Conservation (phyloP, 2,329 filamentous ascomycete species). For the Penicillium glabrum region DNA sequence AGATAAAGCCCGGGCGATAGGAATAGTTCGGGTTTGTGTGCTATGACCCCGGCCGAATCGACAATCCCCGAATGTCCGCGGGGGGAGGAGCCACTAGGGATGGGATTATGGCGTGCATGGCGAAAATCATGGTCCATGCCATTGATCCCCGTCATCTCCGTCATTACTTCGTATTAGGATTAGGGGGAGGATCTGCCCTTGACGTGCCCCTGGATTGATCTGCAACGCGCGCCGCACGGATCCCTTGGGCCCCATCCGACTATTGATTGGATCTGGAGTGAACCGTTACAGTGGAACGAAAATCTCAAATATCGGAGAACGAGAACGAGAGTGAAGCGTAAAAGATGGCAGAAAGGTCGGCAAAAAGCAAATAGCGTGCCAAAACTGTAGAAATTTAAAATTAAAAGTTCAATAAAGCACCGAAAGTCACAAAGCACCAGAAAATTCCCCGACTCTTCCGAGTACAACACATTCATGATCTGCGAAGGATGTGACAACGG, state of each 20-base stretch:
- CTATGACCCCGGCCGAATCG: slow-evolving; percentile 9
- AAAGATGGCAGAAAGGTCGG: background rate
- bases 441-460: slow-evolving; percentile 16
- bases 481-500: slow-evolving; percentile 10
- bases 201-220: slow-evolving; percentile 25
- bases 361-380: background rate
- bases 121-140: background rate
- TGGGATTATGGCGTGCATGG: slow-evolving; percentile 15
- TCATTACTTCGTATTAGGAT: slow-evolving; percentile 2
- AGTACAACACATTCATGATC: background rate
- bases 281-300: slow-evolving; percentile 20
- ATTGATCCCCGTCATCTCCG: slow-evolving; percentile 17
- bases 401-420: background rate
- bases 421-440: background rate
- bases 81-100: background rate
- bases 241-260: slow-evolving; percentile 20
- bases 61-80: slow-evolving; percentile 6
- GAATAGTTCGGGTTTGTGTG: slow-evolving; percentile 1
- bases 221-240: slow-evolving; percentile 20
- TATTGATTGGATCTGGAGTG: slow-evolving; percentile 27
- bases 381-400: background rate
- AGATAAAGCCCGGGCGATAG: background rate
- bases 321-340: slow-evolving; percentile 1
- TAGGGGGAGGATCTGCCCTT: slow-evolving; percentile 16
- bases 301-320: slow-evolving; percentile 23